Evolutionary conservation across 2,329 filamentous ascomycete species (phyloP).

Genomic region (Cylindrodendrum hubeiense): DNA sequence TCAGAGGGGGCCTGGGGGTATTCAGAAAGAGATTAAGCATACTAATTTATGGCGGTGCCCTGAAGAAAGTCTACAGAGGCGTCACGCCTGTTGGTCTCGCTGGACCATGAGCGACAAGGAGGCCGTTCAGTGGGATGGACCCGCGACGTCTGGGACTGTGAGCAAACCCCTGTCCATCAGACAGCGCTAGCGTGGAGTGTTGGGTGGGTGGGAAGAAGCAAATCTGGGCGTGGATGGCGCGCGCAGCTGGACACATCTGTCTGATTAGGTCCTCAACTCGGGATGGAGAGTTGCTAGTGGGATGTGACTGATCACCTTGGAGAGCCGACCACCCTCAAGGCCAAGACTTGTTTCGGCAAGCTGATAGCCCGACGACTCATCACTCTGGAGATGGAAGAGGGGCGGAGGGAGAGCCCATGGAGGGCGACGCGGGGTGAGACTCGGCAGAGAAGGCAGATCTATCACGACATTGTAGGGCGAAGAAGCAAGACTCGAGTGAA

Average conservation of each 20-base stretch:
- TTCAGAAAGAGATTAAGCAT: constrained; percentile 21
- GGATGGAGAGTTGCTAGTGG: constrained; percentile 23
- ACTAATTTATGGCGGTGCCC: constrained; percentile 8
- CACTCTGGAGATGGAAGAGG: constrained; percentile 33
- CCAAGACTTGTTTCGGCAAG: constrained; percentile 26
- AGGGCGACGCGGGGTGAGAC: constrained; percentile 32
- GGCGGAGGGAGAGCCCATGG: constrained; percentile 10
- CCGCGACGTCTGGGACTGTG: not conserved
- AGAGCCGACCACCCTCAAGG: constrained; percentile 16
- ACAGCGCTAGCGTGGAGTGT: constrained; percentile 27
- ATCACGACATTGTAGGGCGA: constrained; percentile 32
- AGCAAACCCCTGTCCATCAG: constrained; percentile 28
- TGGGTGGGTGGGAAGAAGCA: constrained; percentile 31
- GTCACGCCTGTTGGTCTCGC: not conserved
- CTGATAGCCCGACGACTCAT: constrained; percentile 5
- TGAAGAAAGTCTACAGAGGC: constrained; percentile 16
- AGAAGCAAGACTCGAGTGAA: constrained; percentile 20
- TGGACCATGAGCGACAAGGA: not conserved
- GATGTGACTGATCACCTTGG: constrained; percentile 38
- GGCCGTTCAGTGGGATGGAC: not conserved
- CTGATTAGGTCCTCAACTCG: constrained; percentile 40
- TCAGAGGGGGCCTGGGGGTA: not conserved
- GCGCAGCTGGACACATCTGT: constrained; percentile 30
- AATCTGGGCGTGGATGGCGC: constrained; percentile 28
- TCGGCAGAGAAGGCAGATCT: constrained; percentile 25